These are phyloP conservation scores for Stachybotrys chartarum DNA, from an alignment of 2,329 filamentous ascomycete species.

Conservation along the genomic window DNA sequence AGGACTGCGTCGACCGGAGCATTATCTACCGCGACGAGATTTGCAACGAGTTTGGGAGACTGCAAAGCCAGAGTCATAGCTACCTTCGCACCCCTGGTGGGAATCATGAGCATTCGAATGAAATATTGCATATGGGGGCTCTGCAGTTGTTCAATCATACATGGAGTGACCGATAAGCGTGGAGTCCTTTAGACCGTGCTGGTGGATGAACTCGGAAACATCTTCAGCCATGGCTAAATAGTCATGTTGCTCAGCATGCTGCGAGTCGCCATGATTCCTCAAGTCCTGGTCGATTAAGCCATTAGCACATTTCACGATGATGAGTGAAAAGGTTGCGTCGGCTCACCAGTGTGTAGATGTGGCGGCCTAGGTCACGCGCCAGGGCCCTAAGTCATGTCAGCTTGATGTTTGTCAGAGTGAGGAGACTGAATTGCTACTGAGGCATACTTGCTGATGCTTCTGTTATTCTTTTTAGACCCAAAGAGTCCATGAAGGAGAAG, in stretches of 20 bases:
- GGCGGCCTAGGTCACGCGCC: slow-evolving; percentile 70
- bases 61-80: slow-evolving; percentile 81
- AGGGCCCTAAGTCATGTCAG: slow-evolving; percentile 50
- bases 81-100: slow-evolving; percentile 73
- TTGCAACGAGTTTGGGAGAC: slow-evolving; percentile 57
- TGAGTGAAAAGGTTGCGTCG: slow-evolving; percentile 3
- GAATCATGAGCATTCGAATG: background rate
- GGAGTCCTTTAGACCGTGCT: slow-evolving; percentile 61
- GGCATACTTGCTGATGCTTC: slow-evolving; percentile 84
- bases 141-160: slow-evolving; percentile 35
- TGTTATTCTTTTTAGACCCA: slow-evolving; percentile 91
- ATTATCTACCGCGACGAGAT: slow-evolving; percentile 83
- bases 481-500: slow-evolving; percentile 90
- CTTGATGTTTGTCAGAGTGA: background rate
- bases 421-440: background rate
- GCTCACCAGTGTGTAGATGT: slow-evolving; percentile 73
- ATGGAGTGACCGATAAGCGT: slow-evolving; percentile 92
- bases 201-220: slow-evolving; percentile 67
- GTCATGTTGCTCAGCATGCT: slow-evolving; percentile 68
- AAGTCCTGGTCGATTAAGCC: slow-evolving; percentile 54
- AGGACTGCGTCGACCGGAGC: slow-evolving; percentile 77
- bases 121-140: background rate
- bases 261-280: slow-evolving; percentile 87
- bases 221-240: slow-evolving; percentile 80
- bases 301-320: slow-evolving; percentile 2